Evolutionary conservation across 805 yeast species (phyloP).

Genomic region (Candida jianshihensis): DNA sequence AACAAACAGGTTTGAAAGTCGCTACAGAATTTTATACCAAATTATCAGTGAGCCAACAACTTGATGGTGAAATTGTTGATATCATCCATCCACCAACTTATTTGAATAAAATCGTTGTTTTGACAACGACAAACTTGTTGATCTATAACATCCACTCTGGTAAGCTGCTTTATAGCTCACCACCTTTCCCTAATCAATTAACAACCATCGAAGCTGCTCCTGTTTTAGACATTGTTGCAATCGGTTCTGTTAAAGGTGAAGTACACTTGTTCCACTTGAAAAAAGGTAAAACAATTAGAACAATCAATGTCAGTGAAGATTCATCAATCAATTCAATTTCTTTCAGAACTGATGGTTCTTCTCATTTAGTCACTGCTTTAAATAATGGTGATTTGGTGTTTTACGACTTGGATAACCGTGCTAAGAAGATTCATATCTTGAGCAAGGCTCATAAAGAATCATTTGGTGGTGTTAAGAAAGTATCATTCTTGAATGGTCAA

Average conservation of each 20-base stretch:
- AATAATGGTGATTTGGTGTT: conserved; percentile 78
- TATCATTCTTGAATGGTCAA: conserved; percentile 80
- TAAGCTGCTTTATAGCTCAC: conserved; percentile 53
- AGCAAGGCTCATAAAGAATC: conserved; percentile 65
- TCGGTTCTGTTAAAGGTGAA: conserved; percentile 68
- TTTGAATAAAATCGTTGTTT: conserved; percentile 78
- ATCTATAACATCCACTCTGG: conserved; percentile 75
- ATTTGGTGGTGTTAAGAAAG: conserved; percentile 72
- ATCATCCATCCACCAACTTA: conserved; percentile 85
- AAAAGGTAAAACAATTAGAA: conserved; percentile 51
- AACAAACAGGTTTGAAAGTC: conserved; percentile 35
- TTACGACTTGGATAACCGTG: conserved; percentile 66
- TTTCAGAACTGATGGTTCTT: conserved; percentile 85
- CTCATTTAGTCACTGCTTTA: conserved; percentile 77
- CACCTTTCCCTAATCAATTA: conserved; percentile 48
- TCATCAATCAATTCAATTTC: conserved; percentile 52
- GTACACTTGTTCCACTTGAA: conserved; percentile 61
- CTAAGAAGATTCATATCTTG: conserved; percentile 65
- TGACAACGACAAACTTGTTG: conserved; percentile 57
- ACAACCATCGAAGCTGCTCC: conserved; percentile 80
- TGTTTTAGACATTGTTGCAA: conserved; percentile 73
- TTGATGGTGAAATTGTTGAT: conserved; percentile 67
- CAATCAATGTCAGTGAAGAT: conserved; percentile 30
- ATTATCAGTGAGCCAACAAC: conserved; percentile 40
- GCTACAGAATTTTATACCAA: conserved; percentile 64